Evolutionary conservation across 129 eudicot genomes (phyloP), one percentile per base, ranked within the genome.

Genomic region (Artemisia argyi): DNA sequence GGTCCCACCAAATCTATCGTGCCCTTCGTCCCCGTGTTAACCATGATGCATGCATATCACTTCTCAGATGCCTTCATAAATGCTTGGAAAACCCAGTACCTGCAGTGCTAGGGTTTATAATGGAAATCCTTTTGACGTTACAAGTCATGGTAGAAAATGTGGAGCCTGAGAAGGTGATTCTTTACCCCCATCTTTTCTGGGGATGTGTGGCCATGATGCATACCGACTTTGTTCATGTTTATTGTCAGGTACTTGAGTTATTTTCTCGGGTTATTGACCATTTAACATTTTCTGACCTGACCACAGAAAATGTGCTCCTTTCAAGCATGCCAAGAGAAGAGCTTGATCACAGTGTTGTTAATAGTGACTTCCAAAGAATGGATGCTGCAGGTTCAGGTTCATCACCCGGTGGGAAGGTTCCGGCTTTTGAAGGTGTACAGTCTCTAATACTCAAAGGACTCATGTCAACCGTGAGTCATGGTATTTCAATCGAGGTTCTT

Each of bases 161-260:
- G 86, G 98, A 89, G 72, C 98, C 98, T 0, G 91, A 92, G 60
- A 92, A 92, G 28, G 98, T 92, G 61, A 92, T 92, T 53, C 87
- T 92, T 0, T 92, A 92, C 65, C 98, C 98, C 54, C 98, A 92
- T 78, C 94, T 92, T 55, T 92, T 92, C 78, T 92, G 98, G 98
- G 98, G 98, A 4, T 92, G 98, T 75, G 98, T 92, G 7, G 98
- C 96, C 54, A 83, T 92, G 98, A 92, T 92, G 98, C 98, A 92
- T 79, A 89, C 96, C 1, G 98, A 92, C 26, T 87, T 87, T 60
- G 88, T 92, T 65, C 96, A 89, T 32, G 98, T 92, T 13, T 92
- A 89, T 80, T 87, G 98, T 71, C 98, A 92, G 84, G 96, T 89
- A 26, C 95, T 92, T 1, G 96, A 89, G 84, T 91, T 92, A 28